A percentile compares a stretch with the other conserved stretches of the same genome.
Conservation (phyloP, 345 rosid genomes). For the Salix udensis region DNA sequence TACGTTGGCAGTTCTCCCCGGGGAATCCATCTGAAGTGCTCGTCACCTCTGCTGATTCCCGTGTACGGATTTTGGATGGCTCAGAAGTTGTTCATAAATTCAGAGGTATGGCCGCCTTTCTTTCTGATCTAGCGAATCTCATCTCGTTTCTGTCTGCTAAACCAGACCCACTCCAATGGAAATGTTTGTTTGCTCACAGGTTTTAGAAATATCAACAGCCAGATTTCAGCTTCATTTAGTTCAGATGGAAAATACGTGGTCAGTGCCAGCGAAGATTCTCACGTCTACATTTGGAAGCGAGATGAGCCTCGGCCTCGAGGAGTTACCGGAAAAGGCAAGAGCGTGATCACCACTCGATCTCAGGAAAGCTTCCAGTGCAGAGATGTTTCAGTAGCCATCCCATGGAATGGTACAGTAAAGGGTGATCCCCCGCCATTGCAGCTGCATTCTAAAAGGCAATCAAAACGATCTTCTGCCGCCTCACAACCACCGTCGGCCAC, state of each 20-base stretch:
- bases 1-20: constrained; percentile 58
- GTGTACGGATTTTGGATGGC: constrained; percentile 68
- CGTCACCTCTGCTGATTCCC: constrained; percentile 86
- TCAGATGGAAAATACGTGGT: constrained; percentile 62
- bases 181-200: constrained; percentile 39
- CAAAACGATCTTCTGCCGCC: constrained; percentile 33
- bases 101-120: constrained; percentile 45
- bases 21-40: constrained; percentile 73
- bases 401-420: constrained; percentile 69
- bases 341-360: constrained; percentile 33
- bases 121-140: neutral
- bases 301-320: constrained; percentile 39
- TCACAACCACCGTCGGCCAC: constrained; percentile 25
- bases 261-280: constrained; percentile 83
- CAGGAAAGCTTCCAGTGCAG: constrained; percentile 70
- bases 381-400: constrained; percentile 84
- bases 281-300: constrained; percentile 75
- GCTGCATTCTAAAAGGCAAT: constrained; percentile 41
- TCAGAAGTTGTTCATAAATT: constrained; percentile 59
- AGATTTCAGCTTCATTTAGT: constrained; percentile 80
- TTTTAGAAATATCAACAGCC: constrained; percentile 72
- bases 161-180: neutral
- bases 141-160: too few relatives aligned
- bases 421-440: constrained; percentile 60
- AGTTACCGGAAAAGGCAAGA: constrained; percentile 40